Percentiles rank a stretch among this genome's conserved stretches.
Conservation (phyloP, 2,329 filamentous ascomycete genomes). For the Xylariaceae sp. region DNA sequence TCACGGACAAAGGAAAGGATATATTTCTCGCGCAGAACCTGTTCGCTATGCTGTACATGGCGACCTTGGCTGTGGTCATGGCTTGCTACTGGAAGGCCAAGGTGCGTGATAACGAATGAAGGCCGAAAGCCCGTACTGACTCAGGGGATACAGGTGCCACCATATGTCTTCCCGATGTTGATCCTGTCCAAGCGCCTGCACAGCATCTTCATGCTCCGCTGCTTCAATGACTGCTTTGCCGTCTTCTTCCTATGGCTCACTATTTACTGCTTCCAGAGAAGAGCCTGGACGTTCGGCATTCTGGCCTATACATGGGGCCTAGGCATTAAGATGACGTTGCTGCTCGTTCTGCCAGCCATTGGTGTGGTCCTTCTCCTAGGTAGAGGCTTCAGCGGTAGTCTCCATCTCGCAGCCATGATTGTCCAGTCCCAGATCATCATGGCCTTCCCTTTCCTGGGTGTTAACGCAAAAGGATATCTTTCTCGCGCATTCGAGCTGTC, state of each 20-base stretch:
- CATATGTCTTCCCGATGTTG: conserved; percentile 80
- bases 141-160: conserved; percentile 57
- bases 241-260: conserved; percentile 75
- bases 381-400: conserved; percentile 57
- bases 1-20: conserved; percentile 71
- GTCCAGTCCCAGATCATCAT: conserved; percentile 68
- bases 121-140: background rate
- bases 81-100: conserved; percentile 71
- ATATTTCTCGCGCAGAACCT: conserved; percentile 77
- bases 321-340: conserved; percentile 90
- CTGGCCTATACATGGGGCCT: conserved; percentile 72
- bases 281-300: conserved; percentile 67
- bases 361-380: conserved; percentile 71
- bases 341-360: conserved; percentile 77
- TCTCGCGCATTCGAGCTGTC: conserved; percentile 84
- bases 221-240: conserved; percentile 95
- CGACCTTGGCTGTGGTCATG: conserved; percentile 66
- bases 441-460: conserved; percentile 61
- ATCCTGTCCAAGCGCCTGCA: conserved; percentile 88
- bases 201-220: conserved; percentile 84
- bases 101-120: conserved; percentile 37
- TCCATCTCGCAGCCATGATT: conserved; percentile 68
- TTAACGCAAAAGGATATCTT: conserved; percentile 66
- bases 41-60: conserved; percentile 75
- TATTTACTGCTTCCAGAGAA: conserved; percentile 71